Percentiles rank a stretch among this genome's conserved stretches.
Evolutionary conservation across 768 basidiomycete species (phyloP).

Genomic region (Neoboletus magnificus): DNA sequence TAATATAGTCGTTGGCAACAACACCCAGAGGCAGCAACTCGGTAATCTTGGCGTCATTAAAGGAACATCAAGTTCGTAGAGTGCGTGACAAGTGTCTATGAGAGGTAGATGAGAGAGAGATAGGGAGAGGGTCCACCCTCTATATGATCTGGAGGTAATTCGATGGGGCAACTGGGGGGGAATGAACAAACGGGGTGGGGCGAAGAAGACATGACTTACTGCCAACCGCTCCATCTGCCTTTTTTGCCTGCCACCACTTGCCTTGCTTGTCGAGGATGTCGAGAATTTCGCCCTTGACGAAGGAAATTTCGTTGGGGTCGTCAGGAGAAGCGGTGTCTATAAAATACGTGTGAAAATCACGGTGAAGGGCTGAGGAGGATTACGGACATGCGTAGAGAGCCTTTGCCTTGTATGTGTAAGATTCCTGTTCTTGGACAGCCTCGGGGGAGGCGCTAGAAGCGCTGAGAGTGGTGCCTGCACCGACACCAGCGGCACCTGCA

Average conservation of each 20-base stretch:
- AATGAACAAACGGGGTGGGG: constrained; percentile 5
- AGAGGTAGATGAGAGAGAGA: constrained; percentile 9
- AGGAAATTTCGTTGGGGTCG: constrained; percentile 95
- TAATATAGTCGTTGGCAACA: constrained; percentile 32
- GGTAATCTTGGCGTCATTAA: constrained; percentile 26
- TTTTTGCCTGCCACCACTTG: constrained; percentile 91
- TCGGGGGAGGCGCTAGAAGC: constrained; percentile 25
- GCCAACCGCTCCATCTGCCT: constrained; percentile 69
- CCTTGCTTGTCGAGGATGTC: constrained; percentile 92
- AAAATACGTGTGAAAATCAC: constrained; percentile 20
- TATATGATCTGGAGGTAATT: constrained; percentile 82
- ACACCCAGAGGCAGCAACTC: constrained; percentile 17
- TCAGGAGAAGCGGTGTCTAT: constrained; percentile 91
- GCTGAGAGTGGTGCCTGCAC: constrained; percentile 42
- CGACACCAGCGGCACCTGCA: constrained; percentile 61
- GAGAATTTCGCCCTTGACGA: constrained; percentile 86
- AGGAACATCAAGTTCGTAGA: constrained; percentile 33
- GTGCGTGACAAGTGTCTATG: constrained; percentile 27
- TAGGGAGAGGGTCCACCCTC: constrained; percentile 24
- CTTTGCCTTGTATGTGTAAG: constrained; percentile 73
- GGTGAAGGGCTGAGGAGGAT: constrained; percentile 10
- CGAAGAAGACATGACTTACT: constrained; percentile 50
- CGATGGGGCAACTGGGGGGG: constrained; percentile 67
- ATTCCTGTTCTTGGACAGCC: constrained; percentile 37
- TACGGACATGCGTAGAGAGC: constrained; percentile 85